Percentiles rank a stretch among this genome's conserved stretches.
These are phyloP conservation scores for Plantago coronopus DNA, from an alignment of 305 asterid genomes.

Conservation along the genomic window DNA sequence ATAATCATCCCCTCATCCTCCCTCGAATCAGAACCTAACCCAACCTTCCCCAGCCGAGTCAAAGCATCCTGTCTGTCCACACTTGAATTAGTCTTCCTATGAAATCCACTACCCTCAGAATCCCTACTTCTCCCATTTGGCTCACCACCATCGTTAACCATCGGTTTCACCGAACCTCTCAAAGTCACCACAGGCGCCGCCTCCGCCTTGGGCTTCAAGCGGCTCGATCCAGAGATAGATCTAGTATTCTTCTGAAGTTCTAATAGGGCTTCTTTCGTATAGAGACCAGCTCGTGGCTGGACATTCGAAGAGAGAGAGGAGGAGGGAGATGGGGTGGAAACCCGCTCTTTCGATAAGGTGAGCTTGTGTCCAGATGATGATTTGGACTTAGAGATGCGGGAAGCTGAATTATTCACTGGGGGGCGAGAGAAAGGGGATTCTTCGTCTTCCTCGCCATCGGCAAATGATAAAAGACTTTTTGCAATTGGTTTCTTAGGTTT, in stretches of 20 bases:
- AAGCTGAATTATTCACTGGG: slow-evolving; percentile 31
- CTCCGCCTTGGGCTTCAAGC: slow-evolving; percentile 39
- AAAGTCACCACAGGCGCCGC: slow-evolving; percentile 51
- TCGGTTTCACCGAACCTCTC: slow-evolving; percentile 65
- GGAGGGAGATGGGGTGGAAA: slow-evolving; percentile 35
- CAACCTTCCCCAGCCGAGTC: slow-evolving; percentile 39
- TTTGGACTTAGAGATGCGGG: slow-evolving; percentile 40
- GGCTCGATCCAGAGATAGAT: slow-evolving; percentile 58
- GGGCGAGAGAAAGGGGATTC: slow-evolving; percentile 49
- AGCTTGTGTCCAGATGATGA: slow-evolving; percentile 60
- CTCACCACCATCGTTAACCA: slow-evolving; percentile 18
- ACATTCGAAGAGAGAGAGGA: slow-evolving; percentile 68
- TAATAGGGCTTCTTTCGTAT: slow-evolving; percentile 78
- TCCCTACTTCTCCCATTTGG: slow-evolving; percentile 22
- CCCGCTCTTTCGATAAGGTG: slow-evolving; percentile 51
- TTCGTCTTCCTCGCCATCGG: slow-evolving; percentile 63
- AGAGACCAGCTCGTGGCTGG: slow-evolving; percentile 87
- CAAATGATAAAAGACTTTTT: slow-evolving; percentile 75
- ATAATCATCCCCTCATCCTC: slow-evolving; percentile 45
- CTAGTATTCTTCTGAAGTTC: slow-evolving; percentile 95
- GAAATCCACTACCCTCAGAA: slow-evolving; percentile 32
- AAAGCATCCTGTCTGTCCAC: slow-evolving; percentile 35
- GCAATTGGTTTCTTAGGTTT: slow-evolving; percentile 52
- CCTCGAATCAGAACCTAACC: slow-evolving; percentile 36
- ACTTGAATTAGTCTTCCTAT: slow-evolving; percentile 22